Percentiles rank a stretch among this genome's conserved stretches.
phyloP scores from a whole-genome alignment of 2,329 filamentous ascomycete species.

The Allantophomopsis cytisporea region DNA sequence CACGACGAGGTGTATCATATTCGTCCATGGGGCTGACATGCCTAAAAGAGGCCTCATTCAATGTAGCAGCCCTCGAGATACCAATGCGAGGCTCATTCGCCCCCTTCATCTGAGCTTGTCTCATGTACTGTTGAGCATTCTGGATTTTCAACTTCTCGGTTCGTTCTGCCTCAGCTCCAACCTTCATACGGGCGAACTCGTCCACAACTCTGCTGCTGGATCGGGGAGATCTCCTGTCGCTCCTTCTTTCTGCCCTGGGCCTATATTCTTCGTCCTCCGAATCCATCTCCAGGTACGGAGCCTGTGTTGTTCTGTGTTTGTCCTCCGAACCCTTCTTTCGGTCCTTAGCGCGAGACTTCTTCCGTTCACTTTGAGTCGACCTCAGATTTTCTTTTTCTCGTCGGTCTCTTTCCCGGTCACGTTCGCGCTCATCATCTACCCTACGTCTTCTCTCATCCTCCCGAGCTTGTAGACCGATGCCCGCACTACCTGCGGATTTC shows the following conservation, averaged over 20 bases:
- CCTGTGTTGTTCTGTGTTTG: slow-evolving; percentile 9
- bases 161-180: slow-evolving; percentile 1
- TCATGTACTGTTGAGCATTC: slow-evolving; percentile 16
- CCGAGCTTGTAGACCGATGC: slow-evolving; percentile 13
- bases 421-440: slow-evolving; percentile 17
- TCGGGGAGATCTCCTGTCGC: slow-evolving; percentile 10
- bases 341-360: slow-evolving; percentile 22
- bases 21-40: slow-evolving; percentile 9
- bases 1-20: slow-evolving; percentile 16
- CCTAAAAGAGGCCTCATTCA: too few species aligned
- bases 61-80: too few species aligned
- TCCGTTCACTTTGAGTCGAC: slow-evolving; percentile 13
- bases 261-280: slow-evolving; percentile 9
- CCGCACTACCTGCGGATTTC: slow-evolving; percentile 29
- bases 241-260: slow-evolving; percentile 10
- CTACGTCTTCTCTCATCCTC: slow-evolving; percentile 19
- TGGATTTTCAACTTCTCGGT: slow-evolving; percentile 8
- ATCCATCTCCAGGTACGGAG: slow-evolving; percentile 13
- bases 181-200: slow-evolving; percentile 1
- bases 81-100: slow-evolving; percentile 12
- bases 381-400: slow-evolving; percentile 17
- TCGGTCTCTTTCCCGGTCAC: slow-evolving; percentile 15
- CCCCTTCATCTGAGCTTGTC: slow-evolving; percentile 14
- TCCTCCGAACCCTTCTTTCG: slow-evolving; percentile 21
- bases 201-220: slow-evolving; percentile 9